Evolutionary conservation across 495 filamentous ascomycete species (phyloP), one percentile per base, ranked within the genome.

Genomic region (Glarea lozoyensis): DNA sequence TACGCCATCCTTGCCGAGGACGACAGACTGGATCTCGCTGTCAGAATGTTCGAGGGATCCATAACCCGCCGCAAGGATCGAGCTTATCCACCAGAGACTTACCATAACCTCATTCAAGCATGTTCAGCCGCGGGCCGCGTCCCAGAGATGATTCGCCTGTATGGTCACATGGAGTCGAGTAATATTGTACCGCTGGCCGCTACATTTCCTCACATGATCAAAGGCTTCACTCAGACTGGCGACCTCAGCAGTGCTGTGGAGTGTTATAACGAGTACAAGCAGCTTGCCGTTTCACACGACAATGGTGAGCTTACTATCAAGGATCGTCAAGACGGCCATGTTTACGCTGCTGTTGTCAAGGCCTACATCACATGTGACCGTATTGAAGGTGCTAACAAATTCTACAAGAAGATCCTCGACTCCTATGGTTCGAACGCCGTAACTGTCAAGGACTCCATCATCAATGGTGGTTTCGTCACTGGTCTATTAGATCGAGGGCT

Each of bases 181-280:
- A 78, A 76, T 41, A 72, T 88, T 17, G 72, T 70, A 11, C 84
- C 90, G 0, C 77, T 76, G 46, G 79, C 86, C 15, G 77, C 81
- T 30, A 88, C 88, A 24, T 95, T 94, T 62, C 78, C 86, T 2
- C 72, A 79, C 11, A 94, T 98, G 86, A 97, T 98, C 55, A 76
- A 84, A 29, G 88, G 87, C 0, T 97, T 95, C 56, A 88, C 84
- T 33, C 73, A 73, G 21, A 72, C 71, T 4, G 81, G 87, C 12
- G 87, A 98, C 54, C 69, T 97, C 27, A 68, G 71, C 54, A 90
- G 84, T 49, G 93, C 87, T n/a, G 81, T 94, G 10, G 92, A 97
- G 54, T 87, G 86, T 65, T 96, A 94, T 64, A 86, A 93, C 50
- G 87, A 89, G 61, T 98, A 97, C 70, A 87, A 84, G 55, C 68